A percentile compares a stretch with the other conserved stretches of the same genome.
Evolutionary conservation across 139 green algal species (phyloP).

Genomic region (Chlamydomonas sphaeroides): DNA sequence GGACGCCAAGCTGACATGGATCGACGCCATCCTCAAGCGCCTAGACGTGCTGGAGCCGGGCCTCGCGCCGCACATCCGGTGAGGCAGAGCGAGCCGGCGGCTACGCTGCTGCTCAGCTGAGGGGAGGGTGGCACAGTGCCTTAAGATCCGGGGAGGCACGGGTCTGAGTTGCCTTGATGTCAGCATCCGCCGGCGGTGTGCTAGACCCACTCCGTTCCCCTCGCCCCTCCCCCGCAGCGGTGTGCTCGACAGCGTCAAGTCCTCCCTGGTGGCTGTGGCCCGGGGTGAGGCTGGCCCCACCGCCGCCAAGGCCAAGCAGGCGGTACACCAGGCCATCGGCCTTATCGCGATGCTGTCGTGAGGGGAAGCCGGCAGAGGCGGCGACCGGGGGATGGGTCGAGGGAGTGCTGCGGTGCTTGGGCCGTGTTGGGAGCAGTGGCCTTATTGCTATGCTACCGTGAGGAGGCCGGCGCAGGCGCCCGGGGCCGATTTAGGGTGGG

Average conservation of each 20-base stretch:
- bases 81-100: neutral
- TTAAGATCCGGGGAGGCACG: neutral
- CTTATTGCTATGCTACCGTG: too few species aligned
- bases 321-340: conserved; percentile 65
- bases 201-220: neutral
- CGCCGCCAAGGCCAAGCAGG: conserved; percentile 51
- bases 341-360: conserved; percentile 32
- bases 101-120: neutral
- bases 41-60: conserved; percentile 40
- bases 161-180: too few species aligned
- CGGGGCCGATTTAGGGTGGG: too few species aligned
- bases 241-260: conserved; percentile 60
- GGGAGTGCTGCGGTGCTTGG: too few species aligned
- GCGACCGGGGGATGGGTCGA: too few species aligned
- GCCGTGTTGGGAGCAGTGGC: too few species aligned
- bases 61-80: conserved; percentile 57
- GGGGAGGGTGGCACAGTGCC: neutral
- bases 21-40: conserved; percentile 52
- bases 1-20: conserved; percentile 78
- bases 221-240: neutral
- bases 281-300: conserved; percentile 1
- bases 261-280: conserved; percentile 40
- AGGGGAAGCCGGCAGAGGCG: too few species aligned
- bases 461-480: too few species aligned
- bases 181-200: neutral